Evolutionary conservation across 345 rosid genomes (phyloP).

Genomic region (Bruguiera sexangula): DNA sequence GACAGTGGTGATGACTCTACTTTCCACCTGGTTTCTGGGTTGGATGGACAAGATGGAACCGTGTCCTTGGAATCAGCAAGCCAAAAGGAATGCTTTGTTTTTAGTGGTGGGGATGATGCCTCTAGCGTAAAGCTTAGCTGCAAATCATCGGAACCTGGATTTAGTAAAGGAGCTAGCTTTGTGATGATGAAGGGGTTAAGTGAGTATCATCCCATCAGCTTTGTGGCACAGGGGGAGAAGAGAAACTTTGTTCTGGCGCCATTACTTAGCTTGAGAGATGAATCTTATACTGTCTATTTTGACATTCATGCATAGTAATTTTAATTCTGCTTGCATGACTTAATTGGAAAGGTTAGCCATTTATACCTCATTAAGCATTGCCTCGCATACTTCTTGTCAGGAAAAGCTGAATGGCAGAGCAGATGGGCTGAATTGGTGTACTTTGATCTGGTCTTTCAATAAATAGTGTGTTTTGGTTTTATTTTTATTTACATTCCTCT

Average conservation of each 20-base stretch:
- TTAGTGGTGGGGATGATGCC: slow-evolving; percentile 34
- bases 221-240: slow-evolving; percentile 53
- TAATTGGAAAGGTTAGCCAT: background rate
- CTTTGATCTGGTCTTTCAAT: too few species aligned
- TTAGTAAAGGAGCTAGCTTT: slow-evolving; percentile 58
- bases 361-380: too few species aligned
- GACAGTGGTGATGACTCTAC: slow-evolving; percentile 20
- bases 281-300: slow-evolving; percentile 75
- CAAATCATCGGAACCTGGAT: slow-evolving; percentile 29
- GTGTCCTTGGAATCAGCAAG: slow-evolving; percentile 54
- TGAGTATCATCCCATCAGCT: slow-evolving; percentile 73
- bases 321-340: background rate
- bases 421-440: too few species aligned
- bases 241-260: slow-evolving; percentile 73
- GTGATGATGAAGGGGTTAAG: slow-evolving; percentile 41
- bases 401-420: too few species aligned
- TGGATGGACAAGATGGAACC: slow-evolving; percentile 53
- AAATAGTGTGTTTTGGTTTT: too few species aligned
- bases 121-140: slow-evolving; percentile 48
- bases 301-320: slow-evolving; percentile 37
- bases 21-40: slow-evolving; percentile 59
- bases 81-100: slow-evolving; percentile 58
- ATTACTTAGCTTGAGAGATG: slow-evolving; percentile 69
- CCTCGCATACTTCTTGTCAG: too few species aligned
- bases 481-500: too few species aligned